phyloP scores from a whole-genome alignment of 495 filamentous ascomycete genomes.

The Lasiosphaeria ovina region DNA sequence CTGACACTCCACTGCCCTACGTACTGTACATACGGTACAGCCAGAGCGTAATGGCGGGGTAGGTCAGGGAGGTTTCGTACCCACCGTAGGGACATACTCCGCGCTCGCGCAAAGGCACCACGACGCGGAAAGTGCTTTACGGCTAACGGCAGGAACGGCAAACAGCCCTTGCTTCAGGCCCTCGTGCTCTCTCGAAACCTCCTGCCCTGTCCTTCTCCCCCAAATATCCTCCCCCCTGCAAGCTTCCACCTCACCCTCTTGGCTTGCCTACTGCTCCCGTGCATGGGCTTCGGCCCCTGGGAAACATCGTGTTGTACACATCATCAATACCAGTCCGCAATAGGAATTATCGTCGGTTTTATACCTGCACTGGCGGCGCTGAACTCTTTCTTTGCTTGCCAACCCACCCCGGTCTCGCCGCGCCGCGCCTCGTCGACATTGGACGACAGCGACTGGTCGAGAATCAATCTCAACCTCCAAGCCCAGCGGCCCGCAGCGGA shows the following conservation, averaged over 20 bases:
- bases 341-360: conserved; percentile 20
- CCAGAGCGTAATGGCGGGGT: no score
- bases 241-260: background rate
- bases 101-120: no score
- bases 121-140: background rate
- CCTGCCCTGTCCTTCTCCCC: background rate
- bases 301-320: conserved; percentile 27
- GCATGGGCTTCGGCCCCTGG: conserved; percentile 18
- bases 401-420: background rate
- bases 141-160: conserved; percentile 5
- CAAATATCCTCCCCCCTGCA: background rate
- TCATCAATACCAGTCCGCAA: conserved; percentile 24
- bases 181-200: background rate
- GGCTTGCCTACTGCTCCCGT: background rate
- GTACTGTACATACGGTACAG: no score
- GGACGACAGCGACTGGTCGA: conserved; percentile 6
- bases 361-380: background rate
- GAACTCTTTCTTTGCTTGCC: background rate
- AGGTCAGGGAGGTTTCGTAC: no score
- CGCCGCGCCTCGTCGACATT: background rate
- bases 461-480: background rate
- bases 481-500: background rate
- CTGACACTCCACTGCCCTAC: no score
- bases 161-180: background rate
- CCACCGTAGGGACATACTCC: no score